A percentile compares a stretch with the other conserved stretches of the same genome.
Evolutionary conservation across 371 early-diverging fungal genomes (phyloP).

Genomic region (Mortierella sp.): DNA sequence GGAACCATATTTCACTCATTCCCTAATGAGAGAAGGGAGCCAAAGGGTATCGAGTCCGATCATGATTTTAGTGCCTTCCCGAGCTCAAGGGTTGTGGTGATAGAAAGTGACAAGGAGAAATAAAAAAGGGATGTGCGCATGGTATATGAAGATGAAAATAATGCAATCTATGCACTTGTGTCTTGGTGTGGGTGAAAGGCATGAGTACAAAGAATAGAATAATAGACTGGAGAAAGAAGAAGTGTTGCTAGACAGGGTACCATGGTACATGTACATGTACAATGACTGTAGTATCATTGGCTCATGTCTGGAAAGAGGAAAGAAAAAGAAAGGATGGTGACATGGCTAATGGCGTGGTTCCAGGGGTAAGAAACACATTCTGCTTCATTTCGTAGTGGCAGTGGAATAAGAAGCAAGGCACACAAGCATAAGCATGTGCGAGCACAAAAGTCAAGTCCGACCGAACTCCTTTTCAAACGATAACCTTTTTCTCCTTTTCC

Average conservation of each 20-base stretch:
- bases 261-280: neutral
- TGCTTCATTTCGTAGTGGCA: neutral
- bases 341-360: neutral
- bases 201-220: neutral
- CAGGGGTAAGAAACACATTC: neutral
- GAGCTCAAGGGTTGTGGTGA: no score
- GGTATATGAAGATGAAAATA: neutral
- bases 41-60: constrained; percentile 21
- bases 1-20: neutral
- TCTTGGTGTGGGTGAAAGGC: neutral
- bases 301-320: neutral
- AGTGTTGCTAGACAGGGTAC: neutral
- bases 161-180: constrained; percentile 9
- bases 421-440: neutral
- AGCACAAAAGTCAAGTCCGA: neutral
- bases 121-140: neutral
- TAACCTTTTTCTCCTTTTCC: neutral
- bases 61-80: neutral
- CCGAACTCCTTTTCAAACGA: neutral
- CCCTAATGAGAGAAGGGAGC: constrained; percentile 23
- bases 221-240: neutral
- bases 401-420: neutral
- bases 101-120: neutral
- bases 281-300: neutral
- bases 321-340: no score